Evolutionary conservation across 371 early-diverging fungal species (phyloP).

Genomic region (Sporodiniella umbellata): DNA sequence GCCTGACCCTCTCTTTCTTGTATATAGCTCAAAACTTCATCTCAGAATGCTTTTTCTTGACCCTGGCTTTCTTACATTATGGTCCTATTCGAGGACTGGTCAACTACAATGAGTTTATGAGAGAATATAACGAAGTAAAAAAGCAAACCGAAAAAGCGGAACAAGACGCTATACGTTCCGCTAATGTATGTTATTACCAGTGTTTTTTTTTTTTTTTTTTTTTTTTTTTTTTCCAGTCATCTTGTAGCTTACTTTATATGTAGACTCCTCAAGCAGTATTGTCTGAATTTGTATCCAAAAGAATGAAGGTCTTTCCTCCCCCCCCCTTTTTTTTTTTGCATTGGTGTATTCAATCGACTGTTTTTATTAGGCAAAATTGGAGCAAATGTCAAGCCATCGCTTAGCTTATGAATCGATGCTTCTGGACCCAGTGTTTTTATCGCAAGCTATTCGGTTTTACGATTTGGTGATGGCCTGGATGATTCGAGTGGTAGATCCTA

Average conservation of each 20-base stretch:
- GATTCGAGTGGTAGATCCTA: constrained; percentile 59
- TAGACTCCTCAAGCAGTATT: constrained; percentile 43
- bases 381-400: constrained; percentile 58
- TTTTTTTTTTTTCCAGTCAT: too few relatives aligned
- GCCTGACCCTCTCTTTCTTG: not conserved
- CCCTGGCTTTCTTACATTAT: constrained; percentile 75
- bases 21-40: constrained; percentile 70
- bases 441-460: constrained; percentile 69
- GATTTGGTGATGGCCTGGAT: constrained; percentile 83
- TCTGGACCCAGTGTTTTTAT: constrained; percentile 64
- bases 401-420: constrained; percentile 76
- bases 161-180: constrained; percentile 39
- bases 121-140: constrained; percentile 65
- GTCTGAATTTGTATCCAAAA: constrained; percentile 52
- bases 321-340: not conserved
- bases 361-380: constrained; percentile 36
- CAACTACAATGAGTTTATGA: constrained; percentile 62
- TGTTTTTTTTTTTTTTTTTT: too few relatives aligned
- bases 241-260: too few relatives aligned
- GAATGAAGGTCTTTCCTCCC: constrained; percentile 51
- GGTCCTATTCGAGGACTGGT: constrained; percentile 73
- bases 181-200: constrained; percentile 46
- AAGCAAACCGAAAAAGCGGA: constrained; percentile 51
- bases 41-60: constrained; percentile 83
- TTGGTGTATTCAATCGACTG: too few relatives aligned